A percentile compares a stretch with the other conserved stretches of the same genome.
phyloP scores from a whole-genome alignment of 2,329 filamentous ascomycete species.

The Lachnellula subtilissima region DNA sequence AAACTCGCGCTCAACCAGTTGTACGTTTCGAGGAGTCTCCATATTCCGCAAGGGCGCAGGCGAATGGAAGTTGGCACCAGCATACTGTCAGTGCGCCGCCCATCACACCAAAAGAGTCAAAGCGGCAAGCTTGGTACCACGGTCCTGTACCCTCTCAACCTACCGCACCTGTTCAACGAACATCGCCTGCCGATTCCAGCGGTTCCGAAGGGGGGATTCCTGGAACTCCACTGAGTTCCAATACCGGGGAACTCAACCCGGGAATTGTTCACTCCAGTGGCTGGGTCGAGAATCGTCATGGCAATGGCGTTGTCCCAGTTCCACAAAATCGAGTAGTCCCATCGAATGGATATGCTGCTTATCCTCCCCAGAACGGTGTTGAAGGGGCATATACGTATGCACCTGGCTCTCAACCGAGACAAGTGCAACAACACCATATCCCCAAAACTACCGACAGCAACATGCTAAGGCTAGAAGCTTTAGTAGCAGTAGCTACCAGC shows the following conservation, averaged over 20 bases:
- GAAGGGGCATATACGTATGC: conserved; percentile 24
- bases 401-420: conserved; percentile 27
- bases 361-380: conserved; percentile 12
- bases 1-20: conserved; percentile 41
- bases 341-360: conserved; percentile 29
- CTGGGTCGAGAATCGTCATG: conserved; percentile 39
- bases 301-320: conserved; percentile 21
- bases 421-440: conserved; percentile 31
- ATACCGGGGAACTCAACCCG: conserved; percentile 46
- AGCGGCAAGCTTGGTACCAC: conserved; percentile 71
- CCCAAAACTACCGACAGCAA: conserved; percentile 36
- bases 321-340: conserved; percentile 8
- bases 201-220: conserved; percentile 51
- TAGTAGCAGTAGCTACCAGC: conserved; percentile 61
- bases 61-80: conserved; percentile 23
- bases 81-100: conserved; percentile 51
- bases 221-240: conserved; percentile 42
- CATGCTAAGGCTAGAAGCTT: conserved; percentile 54
- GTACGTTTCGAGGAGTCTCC: conserved; percentile 53
- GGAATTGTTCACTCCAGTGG: conserved; percentile 48
- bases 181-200: conserved; percentile 50
- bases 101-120: conserved; percentile 53
- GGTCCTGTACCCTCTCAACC: conserved; percentile 38
- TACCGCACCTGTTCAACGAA: conserved; percentile 37
- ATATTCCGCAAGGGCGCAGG: conserved; percentile 32